Conservation (phyloP, 768 basidiomycete genomes). For the Kondoa subrosea region DNA sequence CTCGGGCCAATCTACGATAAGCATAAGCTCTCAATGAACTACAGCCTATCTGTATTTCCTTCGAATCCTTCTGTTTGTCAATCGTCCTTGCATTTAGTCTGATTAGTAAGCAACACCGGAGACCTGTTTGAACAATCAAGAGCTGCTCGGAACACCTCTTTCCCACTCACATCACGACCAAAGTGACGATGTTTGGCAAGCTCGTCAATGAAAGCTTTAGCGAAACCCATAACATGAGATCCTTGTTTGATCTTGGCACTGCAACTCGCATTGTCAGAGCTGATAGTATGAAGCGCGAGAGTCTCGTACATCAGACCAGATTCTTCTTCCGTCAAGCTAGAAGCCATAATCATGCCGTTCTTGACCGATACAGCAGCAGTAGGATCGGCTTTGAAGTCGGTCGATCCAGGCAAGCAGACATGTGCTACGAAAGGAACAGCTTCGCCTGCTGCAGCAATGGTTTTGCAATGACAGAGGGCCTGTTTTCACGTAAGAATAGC, state of each 20-base stretch:
- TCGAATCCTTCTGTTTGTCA: too few species aligned
- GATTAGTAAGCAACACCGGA: background rate
- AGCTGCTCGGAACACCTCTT: background rate
- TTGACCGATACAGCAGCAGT: background rate
- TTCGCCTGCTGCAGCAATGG: slow-evolving; percentile 55
- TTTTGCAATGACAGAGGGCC: slow-evolving; percentile 75
- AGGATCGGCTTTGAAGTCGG: background rate
- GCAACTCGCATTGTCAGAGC: background rate
- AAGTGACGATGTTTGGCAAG: background rate
- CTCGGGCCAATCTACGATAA: too few species aligned
- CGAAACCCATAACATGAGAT: background rate
- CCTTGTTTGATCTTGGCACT: background rate
- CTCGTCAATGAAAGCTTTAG: background rate
- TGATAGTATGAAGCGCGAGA: too few species aligned
- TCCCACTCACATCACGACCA: background rate
- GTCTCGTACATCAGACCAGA: background rate
- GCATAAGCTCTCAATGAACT: too few species aligned
- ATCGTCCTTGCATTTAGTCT: background rate
- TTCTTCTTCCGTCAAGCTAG: background rate
- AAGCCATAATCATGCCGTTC: background rate
- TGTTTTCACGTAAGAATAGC: too few species aligned
- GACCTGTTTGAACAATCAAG: background rate
- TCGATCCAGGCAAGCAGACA: slow-evolving; percentile 33
- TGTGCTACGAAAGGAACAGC: slow-evolving; percentile 32
- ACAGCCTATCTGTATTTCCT: too few species aligned